phyloP scores from a whole-genome alignment of 306 rosid species.

The Astragalus glycyphyllos region DNA sequence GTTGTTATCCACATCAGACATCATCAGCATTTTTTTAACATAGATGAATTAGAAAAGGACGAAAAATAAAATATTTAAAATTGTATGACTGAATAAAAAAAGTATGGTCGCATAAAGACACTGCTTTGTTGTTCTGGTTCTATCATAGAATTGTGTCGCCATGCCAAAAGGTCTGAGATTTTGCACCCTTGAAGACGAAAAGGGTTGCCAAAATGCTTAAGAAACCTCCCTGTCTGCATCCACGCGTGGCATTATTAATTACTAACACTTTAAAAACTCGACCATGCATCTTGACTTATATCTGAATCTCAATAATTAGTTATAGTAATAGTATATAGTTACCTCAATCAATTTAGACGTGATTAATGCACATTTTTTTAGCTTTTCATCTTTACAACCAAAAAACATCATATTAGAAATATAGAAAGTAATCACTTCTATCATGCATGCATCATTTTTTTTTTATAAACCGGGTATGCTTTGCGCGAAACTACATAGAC shows the following conservation, averaged over 20 bases:
- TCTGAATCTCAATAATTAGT: not conserved
- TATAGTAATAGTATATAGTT: not conserved
- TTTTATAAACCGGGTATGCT: too few relatives aligned
- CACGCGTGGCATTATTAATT: conserved; percentile 11
- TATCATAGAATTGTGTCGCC: not conserved
- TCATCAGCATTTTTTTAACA: too few relatives aligned
- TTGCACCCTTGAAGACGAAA: conserved; percentile 22
- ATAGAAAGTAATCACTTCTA: too few relatives aligned
- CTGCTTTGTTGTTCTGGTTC: not conserved
- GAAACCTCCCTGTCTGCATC: conserved; percentile 10
- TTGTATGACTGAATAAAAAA: too few relatives aligned
- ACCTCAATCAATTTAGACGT: conserved; percentile 19
- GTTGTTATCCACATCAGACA: too few relatives aligned
- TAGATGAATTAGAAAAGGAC: too few relatives aligned
- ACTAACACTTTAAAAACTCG: too few relatives aligned
- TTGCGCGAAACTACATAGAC: too few relatives aligned
- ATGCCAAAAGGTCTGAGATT: not conserved
- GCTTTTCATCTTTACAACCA: not conserved
- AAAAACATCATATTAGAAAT: not conserved
- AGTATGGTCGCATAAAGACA: not conserved
- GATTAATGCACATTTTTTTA: not conserved
- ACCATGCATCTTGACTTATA: conserved; percentile 46
- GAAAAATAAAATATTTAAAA: too few relatives aligned
- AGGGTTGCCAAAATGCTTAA: not conserved
- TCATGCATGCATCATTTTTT: too few relatives aligned